Evolutionary conservation across 2,329 filamentous ascomycete species (phyloP).

Genomic region (Diaporthe sp.): DNA sequence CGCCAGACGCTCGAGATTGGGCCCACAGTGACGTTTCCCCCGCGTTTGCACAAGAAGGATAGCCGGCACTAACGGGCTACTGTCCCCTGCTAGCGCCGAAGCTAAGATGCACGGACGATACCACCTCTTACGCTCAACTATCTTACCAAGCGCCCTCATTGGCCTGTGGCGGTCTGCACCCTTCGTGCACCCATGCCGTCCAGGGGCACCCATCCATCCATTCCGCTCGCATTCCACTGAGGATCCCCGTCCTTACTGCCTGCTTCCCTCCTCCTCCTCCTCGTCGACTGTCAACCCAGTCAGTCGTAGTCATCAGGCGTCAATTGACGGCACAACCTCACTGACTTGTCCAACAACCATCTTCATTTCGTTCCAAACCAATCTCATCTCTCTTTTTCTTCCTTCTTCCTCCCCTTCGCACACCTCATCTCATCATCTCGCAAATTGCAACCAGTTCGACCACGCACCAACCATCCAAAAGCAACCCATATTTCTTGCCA

Average conservation of each 20-base stretch:
- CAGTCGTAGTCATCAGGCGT: slow-evolving; percentile 6
- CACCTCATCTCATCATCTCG: not conserved
- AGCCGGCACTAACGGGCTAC: slow-evolving; percentile 9
- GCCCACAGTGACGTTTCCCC: slow-evolving; percentile 35
- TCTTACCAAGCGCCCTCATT: slow-evolving; percentile 2
- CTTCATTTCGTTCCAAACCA: slow-evolving; percentile 16
- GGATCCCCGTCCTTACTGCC: slow-evolving; percentile 13
- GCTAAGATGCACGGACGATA: slow-evolving; percentile 28
- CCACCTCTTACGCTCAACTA: slow-evolving; percentile 11
- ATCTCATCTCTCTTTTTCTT: not conserved
- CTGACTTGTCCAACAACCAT: slow-evolving; percentile 6
- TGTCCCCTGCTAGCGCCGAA: slow-evolving; percentile 13
- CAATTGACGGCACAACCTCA: slow-evolving; percentile 16
- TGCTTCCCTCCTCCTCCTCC: slow-evolving; percentile 12
- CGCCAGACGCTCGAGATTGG: slow-evolving; percentile 14
- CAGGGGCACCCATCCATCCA: slow-evolving; percentile 20
- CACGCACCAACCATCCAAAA: not conserved
- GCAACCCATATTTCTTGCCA: slow-evolving; percentile 10
- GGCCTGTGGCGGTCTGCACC: not conserved
- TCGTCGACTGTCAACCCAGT: not conserved
- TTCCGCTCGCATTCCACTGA: slow-evolving; percentile 25
- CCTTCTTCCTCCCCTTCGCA: not conserved
- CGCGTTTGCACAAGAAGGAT: slow-evolving; percentile 28
- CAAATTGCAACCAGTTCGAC: not conserved
- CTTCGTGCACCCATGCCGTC: slow-evolving; percentile 19